Conservation (phyloP, 192 early-diverging fungal species). For the Backusella sp. region DNA sequence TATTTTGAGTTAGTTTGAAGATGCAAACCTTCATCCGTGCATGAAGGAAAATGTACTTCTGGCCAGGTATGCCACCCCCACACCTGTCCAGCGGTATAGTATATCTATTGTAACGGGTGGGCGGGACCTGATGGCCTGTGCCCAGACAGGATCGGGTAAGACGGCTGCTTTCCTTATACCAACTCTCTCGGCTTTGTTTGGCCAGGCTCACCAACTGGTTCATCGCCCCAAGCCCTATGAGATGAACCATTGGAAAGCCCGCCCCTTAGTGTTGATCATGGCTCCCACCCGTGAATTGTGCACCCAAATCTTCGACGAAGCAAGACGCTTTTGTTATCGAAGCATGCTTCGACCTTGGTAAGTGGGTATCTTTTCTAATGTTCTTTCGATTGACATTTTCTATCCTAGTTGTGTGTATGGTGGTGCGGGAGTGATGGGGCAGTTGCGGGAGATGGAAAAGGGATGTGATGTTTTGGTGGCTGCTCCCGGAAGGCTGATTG, state of each 20-base stretch:
- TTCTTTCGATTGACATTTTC: neutral
- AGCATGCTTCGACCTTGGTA: constrained; percentile 42
- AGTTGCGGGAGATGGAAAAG: constrained; percentile 47
- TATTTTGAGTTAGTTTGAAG: constrained; percentile 50
- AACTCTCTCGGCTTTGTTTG: constrained; percentile 64
- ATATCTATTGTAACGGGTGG: constrained; percentile 57
- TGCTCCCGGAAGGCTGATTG: constrained; percentile 89
- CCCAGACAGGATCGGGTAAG: constrained; percentile 74
- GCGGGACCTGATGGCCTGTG: constrained; percentile 83
- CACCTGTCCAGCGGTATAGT: constrained; percentile 71
- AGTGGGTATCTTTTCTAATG: constrained; percentile 28
- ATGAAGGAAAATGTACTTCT: constrained; percentile 66
- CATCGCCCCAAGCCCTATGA: neutral
- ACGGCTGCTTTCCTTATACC: constrained; percentile 83
- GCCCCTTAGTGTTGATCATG: constrained; percentile 57
- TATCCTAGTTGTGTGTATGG: constrained; percentile 42
- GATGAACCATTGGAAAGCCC: constrained; percentile 5
- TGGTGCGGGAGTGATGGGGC: constrained; percentile 59
- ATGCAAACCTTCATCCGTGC: constrained; percentile 60
- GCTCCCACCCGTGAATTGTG: constrained; percentile 94
- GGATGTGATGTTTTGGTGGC: constrained; percentile 87
- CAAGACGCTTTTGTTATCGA: constrained; percentile 47
- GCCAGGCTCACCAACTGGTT: constrained; percentile 30
- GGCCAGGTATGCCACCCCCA: constrained; percentile 64
- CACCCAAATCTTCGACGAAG: constrained; percentile 77